Base-by-base conservation (phyloP, 805 yeast genomes). In the Spathaspora sp. region DNA sequence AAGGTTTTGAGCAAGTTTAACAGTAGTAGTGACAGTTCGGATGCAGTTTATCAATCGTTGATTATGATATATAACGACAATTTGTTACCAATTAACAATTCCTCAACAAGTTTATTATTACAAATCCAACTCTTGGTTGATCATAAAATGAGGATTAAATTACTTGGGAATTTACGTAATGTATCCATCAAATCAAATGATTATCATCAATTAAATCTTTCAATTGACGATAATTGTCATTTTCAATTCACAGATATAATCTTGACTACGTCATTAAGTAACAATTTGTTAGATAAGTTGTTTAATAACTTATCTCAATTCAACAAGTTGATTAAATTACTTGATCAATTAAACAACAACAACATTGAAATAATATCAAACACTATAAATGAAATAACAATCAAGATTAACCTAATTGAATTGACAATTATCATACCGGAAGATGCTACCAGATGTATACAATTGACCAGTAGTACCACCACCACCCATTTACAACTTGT, bases 81-180 rank as follows among this genome's bases (percentile, higher is more conserved):
- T 18, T 59, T 71, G 20, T 52, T 72, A 7, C 77, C 77, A 3
- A 54, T 72, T 16, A 38, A 60, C 14, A 67, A 69, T 43, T 66
- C 75, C 9, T 57, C 73, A 1, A 66, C 69, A 10, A 58, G 69
- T 42, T 55, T 74, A 17, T 63, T 74, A 35, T 56, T 74, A 26
- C 60, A 62, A 45, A 65, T 70, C 9, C 60, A 61, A 50, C 55
- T 73, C 43, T 44, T 60, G 5, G 58, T 59, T 48, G 39, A 52
- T 38, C 53, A 55, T 43, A 55, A 58, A 43, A 61, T 70, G 59
- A 62, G 59, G 29, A 55, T 70, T 29, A 61, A 62, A 26, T 50
- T 62, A 17, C 62, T 55, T 48, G 70, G 70, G 17, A 61, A 63
- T 16, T 59, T 66, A 32, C 49, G 68, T 14, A 65, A 66, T 47